These are phyloP conservation scores for Coemansia umbellata DNA, from an alignment of 192 early-diverging fungal genomes.

Conservation along the genomic window DNA sequence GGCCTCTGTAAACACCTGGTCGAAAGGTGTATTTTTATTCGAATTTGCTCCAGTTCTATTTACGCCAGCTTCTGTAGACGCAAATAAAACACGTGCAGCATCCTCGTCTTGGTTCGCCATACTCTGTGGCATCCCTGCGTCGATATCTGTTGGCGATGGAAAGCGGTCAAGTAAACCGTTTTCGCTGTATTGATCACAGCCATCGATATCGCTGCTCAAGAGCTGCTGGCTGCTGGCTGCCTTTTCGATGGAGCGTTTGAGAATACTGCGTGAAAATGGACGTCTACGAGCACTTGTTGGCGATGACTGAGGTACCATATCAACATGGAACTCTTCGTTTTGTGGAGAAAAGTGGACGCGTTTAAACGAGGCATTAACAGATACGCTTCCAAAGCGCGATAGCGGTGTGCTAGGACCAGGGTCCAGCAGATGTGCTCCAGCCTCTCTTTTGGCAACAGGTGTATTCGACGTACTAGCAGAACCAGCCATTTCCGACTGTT, in stretches of 20 bases:
- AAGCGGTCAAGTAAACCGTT: conserved; percentile 8
- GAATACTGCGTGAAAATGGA: conserved; percentile 31
- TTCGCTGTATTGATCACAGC: conserved; percentile 2
- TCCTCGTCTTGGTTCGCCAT: neutral
- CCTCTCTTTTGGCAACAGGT: neutral
- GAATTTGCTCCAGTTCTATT: too few relatives aligned
- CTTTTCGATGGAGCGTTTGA: conserved; percentile 16
- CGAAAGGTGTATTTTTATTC: neutral
- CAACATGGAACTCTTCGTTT: conserved; percentile 34
- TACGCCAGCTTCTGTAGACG: neutral
- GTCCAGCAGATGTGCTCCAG: neutral
- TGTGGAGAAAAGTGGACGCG: conserved; percentile 45
- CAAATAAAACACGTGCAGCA: conserved; percentile 1
- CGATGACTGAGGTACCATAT: conserved; percentile 40
- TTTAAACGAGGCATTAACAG: conserved; percentile 12
- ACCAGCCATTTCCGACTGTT: neutral
- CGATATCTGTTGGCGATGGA: conserved; percentile 1
- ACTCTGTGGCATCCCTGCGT: neutral
- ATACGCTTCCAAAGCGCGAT: neutral
- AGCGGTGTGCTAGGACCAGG: neutral
- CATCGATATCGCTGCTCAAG: conserved; percentile 14
- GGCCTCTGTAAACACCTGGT: conserved; percentile 1
- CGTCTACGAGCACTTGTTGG: conserved; percentile 31
- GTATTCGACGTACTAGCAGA: neutral
- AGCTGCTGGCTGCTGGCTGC: neutral